Conservation (phyloP, 1,284 basidiomycete genomes). For the Abortiporus biennis region DNA sequence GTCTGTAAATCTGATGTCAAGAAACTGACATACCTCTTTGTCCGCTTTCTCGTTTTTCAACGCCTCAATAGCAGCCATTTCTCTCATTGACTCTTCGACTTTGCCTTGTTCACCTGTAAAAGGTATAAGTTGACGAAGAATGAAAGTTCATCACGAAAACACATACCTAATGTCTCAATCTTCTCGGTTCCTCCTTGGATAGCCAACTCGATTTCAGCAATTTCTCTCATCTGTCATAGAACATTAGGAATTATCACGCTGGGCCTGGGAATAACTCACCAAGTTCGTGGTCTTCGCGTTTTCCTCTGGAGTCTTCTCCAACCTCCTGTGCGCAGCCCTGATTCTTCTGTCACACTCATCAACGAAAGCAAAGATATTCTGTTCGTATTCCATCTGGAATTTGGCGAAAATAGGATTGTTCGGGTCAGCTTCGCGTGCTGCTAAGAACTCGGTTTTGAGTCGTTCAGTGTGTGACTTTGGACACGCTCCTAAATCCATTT, state of each 20-base stretch:
- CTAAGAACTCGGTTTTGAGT: conserved; percentile 87
- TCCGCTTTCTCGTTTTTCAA: conserved; percentile 94
- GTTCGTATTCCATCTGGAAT: conserved; percentile 93
- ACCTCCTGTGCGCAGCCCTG: conserved; percentile 84
- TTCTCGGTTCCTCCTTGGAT: conserved; percentile 98
- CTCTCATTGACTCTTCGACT: conserved; percentile 97
- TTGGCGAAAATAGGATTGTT: conserved; percentile 74
- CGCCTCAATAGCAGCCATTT: conserved; percentile 96
- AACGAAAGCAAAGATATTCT: conserved; percentile 92
- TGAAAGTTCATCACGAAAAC: background rate
- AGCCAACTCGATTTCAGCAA: conserved; percentile 97
- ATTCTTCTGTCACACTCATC: conserved; percentile 98
- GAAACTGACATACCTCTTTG: conserved; percentile 69
- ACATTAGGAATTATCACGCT: background rate
- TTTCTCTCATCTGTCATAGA: conserved; percentile 92
- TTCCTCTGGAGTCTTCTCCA: conserved; percentile 99
- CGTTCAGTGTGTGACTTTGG: conserved; percentile 96
- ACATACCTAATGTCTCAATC: conserved; percentile 85
- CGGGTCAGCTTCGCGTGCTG: conserved; percentile 70
- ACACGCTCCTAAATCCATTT: conserved; percentile 99
- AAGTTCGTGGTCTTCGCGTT: conserved; percentile 97
- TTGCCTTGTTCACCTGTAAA: conserved; percentile 86
- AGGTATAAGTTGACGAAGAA: conserved; percentile 1
- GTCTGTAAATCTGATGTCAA: conserved; percentile 1
- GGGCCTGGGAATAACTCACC: conserved; percentile 33